Evolutionary conservation across 2,329 filamentous ascomycete species (phyloP).

Genomic region (Colletotrichum phormii): DNA sequence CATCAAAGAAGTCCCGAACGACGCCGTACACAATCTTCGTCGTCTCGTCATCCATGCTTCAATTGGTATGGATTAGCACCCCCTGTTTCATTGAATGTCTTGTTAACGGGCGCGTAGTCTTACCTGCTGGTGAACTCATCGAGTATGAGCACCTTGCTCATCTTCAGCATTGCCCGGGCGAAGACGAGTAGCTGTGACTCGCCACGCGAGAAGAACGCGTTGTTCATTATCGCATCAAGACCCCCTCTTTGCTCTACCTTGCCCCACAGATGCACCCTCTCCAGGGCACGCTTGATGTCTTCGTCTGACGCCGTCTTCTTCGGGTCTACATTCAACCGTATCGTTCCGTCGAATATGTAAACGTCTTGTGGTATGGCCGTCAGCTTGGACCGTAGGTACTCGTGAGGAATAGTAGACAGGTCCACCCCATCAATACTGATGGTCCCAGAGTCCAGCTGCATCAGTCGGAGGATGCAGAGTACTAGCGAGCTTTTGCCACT

Average conservation of each 20-base stretch:
- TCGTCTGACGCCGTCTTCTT: conserved; percentile 49
- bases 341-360: conserved; percentile 57
- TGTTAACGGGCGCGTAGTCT: conserved; percentile 13
- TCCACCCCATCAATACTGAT: conserved; percentile 59
- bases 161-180: conserved; percentile 55
- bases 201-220: conserved; percentile 54
- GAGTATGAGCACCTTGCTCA: conserved; percentile 51
- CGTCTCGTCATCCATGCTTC: too few species aligned
- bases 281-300: conserved; percentile 55
- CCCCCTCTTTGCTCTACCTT: conserved; percentile 51
- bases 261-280: conserved; percentile 57
- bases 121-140: conserved; percentile 55
- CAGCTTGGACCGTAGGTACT: conserved; percentile 45
- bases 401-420: conserved; percentile 40
- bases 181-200: conserved; percentile 61
- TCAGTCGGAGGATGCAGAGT: conserved; percentile 54
- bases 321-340: conserved; percentile 62
- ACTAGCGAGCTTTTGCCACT: conserved; percentile 61
- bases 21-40: too few species aligned
- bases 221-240: conserved; percentile 46
- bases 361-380: conserved; percentile 62
- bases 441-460: conserved; percentile 54
- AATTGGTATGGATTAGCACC: too few species aligned
- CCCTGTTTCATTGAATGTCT: too few species aligned
- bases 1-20: too few species aligned